Evolutionary conservation across 148 eudicot species (phyloP), one percentile per base, ranked within the genome.

Genomic region (Dysphania ambrosioides): DNA sequence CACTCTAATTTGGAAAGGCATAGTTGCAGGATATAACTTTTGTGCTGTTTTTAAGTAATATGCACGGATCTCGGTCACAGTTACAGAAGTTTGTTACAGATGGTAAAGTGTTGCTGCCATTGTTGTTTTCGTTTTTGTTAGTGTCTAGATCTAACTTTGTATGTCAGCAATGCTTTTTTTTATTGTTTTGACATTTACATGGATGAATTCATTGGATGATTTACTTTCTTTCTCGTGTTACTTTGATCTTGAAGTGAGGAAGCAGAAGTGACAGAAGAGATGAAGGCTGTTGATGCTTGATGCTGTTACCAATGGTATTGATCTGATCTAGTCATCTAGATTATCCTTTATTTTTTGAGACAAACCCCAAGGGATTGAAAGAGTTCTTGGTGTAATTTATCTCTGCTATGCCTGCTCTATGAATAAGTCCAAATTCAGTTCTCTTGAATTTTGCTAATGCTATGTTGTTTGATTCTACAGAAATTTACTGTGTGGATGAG

Each of bases 281-380:
- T 34, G 62, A 66, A 78, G 68, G 67, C 21, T 58, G 69, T 26
- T 44, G 68, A 64, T 51, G 77, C 38, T 66, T 78, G 73, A 78
- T 55, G 59, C 51, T 78, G 47, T 64, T 8, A 41, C n/a, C 11
- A 29, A 24, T 47, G 77, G 68, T 72, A 73, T 31, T 58, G 23
- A 57, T 65, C 13, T 31, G 57, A 29, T 55, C 6, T 12, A 18
- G 2, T 1, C 23, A 8, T 24, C 19, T 18, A 3, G 16, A 2
- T 6, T 18, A 15, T 18, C 18, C 0, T 49, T 49, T 18, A 51
- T 18, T 7, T 49, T 51, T 19, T 51, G 7, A 51, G 56, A 42
- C 15, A 42, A 42, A 15, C 49, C 49, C 49, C 56, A 51, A 23
- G 2, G n/a, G n/a, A 51, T n/a, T 3, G 9, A 53, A 53, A 53